Percentiles rank a stretch among this genome's conserved stretches.
Conservation (phyloP, 139 green algal species). For the Tetradesmus lagerheimii region DNA sequence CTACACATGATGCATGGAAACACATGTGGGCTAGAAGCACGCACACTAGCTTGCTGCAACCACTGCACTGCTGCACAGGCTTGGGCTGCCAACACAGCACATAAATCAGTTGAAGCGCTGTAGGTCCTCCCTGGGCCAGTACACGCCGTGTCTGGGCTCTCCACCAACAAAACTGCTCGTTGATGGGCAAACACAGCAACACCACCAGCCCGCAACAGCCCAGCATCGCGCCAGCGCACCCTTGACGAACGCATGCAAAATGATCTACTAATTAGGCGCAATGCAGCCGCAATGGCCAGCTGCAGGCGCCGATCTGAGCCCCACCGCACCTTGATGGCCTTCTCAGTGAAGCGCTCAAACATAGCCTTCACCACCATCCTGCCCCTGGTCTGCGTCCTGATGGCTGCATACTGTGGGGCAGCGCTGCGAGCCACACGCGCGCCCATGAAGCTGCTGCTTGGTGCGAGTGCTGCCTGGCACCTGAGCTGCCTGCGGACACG, state of each 20-base stretch:
- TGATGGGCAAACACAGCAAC: background rate
- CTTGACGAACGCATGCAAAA: background rate
- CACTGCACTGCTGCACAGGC: background rate
- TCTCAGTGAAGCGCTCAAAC: conserved; percentile 92
- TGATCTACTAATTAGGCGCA: background rate
- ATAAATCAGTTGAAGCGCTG: background rate
- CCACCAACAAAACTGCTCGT: background rate
- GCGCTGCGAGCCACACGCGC: background rate
- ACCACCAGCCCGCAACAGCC: background rate
- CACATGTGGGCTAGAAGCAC: background rate
- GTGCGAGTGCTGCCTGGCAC: conserved; percentile 16
- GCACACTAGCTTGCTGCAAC: background rate
- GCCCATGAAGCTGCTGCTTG: conserved; percentile 43
- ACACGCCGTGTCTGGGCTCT: background rate
- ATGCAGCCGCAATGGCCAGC: conserved; percentile 5
- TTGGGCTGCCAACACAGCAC: background rate
- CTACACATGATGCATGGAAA: background rate
- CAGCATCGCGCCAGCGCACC: background rate
- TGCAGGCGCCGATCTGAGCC: conserved; percentile 19
- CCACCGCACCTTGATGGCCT: conserved; percentile 84
- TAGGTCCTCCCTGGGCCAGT: no score
- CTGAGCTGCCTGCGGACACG: conserved; percentile 20
- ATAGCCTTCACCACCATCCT: conserved; percentile 43
- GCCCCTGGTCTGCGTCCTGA: background rate
- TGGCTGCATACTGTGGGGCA: background rate